Percentiles rank a stretch among this genome's conserved stretches.
Conservation (phyloP, 208 protist genomes). For the Porcisia hertigi region DNA sequence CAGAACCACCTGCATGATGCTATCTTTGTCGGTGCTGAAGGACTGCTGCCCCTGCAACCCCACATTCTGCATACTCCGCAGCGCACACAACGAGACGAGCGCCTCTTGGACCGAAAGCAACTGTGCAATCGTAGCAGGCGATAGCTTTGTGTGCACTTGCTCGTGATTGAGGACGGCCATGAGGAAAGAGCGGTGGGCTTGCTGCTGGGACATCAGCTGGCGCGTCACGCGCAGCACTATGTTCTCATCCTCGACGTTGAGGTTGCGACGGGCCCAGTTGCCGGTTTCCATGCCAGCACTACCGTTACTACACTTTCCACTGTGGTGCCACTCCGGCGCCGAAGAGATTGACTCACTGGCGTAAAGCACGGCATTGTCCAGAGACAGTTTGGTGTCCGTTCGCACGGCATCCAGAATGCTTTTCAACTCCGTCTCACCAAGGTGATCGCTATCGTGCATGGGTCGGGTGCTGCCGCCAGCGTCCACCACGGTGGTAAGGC, state of each 20-base stretch:
- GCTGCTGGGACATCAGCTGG: conserved; percentile 60
- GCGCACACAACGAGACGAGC: conserved; percentile 54
- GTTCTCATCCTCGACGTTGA: conserved; percentile 75
- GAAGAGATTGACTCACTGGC: conserved; percentile 20
- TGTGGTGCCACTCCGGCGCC: not conserved
- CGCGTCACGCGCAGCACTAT: conserved; percentile 72
- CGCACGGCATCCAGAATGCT: conserved; percentile 41
- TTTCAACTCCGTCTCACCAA: conserved; percentile 22
- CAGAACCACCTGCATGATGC: conserved; percentile 6
- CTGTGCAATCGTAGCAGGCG: conserved; percentile 48
- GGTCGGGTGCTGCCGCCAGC: not conserved
- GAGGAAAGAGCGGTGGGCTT: conserved; percentile 75
- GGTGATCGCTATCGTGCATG: conserved; percentile 16
- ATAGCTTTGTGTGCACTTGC: conserved; percentile 35
- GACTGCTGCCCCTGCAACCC: conserved; percentile 22
- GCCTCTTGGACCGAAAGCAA: conserved; percentile 75
- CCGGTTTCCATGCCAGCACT: conserved; percentile 7
- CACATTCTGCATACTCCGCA: conserved; percentile 82
- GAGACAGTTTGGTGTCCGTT: conserved; percentile 44
- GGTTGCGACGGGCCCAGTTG: conserved; percentile 78
- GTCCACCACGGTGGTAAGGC: conserved; percentile 1
- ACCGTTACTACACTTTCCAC: not conserved
- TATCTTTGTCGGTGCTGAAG: conserved; percentile 1
- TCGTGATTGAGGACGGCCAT: conserved; percentile 56
- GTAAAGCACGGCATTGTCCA: conserved; percentile 69